These are phyloP conservation scores for Scedosporium minutisporum DNA, from an alignment of 2,329 filamentous ascomycete genomes.

Conservation along the genomic window DNA sequence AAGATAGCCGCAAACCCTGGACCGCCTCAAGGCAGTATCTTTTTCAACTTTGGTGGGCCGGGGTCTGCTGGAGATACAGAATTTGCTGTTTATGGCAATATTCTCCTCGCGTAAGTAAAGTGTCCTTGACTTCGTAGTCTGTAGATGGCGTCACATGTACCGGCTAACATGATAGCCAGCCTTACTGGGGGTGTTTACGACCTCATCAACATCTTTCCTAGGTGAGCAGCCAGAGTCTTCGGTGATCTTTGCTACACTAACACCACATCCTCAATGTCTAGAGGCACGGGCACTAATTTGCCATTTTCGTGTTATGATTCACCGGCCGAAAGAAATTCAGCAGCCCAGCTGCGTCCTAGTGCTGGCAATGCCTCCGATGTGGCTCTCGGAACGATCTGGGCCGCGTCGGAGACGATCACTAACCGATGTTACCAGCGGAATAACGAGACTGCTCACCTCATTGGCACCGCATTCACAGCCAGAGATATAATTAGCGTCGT, in stretches of 20 bases:
- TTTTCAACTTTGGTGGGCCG: slow-evolving; percentile 21
- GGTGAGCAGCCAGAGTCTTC: slow-evolving; percentile 11
- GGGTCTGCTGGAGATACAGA: slow-evolving; percentile 9
- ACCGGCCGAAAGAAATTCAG: not conserved
- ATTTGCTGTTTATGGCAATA: slow-evolving; percentile 6
- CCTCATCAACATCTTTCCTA: slow-evolving; percentile 17
- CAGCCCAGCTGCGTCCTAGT: not conserved
- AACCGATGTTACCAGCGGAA: slow-evolving; percentile 13
- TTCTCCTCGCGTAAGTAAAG: not conserved
- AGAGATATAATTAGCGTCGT: slow-evolving; percentile 34
- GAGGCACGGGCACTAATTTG: not conserved
- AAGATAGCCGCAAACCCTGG: slow-evolving; percentile 9
- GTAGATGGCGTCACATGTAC: not conserved
- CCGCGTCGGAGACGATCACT: slow-evolving; percentile 11
- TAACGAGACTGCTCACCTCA: slow-evolving; percentile 21
- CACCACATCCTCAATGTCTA: not conserved
- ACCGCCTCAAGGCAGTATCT: slow-evolving; percentile 18
- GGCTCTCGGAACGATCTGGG: slow-evolving; percentile 15
- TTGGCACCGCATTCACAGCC: slow-evolving; percentile 33
- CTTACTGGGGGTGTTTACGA: slow-evolving; percentile 17
- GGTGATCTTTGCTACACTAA: not conserved
- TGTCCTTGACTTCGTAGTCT: no score
- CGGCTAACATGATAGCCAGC: slow-evolving; percentile 10
- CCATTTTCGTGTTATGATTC: not conserved
- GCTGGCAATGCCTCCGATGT: slow-evolving; percentile 13